Conservation (phyloP, 371 early-diverging fungal species). For the Apophysomyces variabilis region DNA sequence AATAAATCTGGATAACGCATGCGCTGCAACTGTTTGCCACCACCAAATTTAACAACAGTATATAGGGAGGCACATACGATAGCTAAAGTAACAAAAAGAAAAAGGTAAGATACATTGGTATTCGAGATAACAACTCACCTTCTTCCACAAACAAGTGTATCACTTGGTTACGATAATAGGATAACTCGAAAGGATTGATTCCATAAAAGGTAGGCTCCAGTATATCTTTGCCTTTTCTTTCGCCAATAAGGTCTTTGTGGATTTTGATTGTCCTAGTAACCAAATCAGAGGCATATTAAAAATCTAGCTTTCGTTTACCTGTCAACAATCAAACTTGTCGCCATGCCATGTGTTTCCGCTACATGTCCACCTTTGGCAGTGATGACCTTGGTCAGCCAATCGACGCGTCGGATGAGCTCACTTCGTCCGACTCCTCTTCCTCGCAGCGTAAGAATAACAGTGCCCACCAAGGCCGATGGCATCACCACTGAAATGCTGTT, state of each 20-base stretch:
- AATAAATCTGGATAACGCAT: conserved; percentile 58
- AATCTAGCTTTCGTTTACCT: conserved; percentile 39
- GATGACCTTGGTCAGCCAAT: conserved; percentile 78
- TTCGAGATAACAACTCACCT: not conserved
- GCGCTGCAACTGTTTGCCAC: conserved; percentile 63
- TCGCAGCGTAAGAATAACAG: conserved; percentile 81
- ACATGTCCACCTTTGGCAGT: conserved; percentile 78
- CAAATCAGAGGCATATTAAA: not conserved
- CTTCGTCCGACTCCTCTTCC: conserved; percentile 85
- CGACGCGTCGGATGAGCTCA: conserved; percentile 82
- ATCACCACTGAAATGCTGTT: conserved; percentile 77
- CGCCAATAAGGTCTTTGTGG: conserved; percentile 78
- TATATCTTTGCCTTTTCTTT: conserved; percentile 69
- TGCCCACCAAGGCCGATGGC: conserved; percentile 87
- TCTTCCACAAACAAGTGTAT: conserved; percentile 67
- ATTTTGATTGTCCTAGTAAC: conserved; percentile 45
- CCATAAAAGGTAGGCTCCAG: conserved; percentile 90
- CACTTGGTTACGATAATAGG: conserved; percentile 86
- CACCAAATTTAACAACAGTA: conserved; percentile 79
- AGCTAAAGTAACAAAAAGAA: not conserved
- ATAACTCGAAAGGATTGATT: conserved; percentile 84
- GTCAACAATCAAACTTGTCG: conserved; percentile 66
- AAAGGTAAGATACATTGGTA: not conserved
- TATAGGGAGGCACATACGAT: conserved; percentile 76
- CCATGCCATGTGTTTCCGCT: conserved; percentile 81